Percentiles rank a stretch among this genome's conserved stretches.
Evolutionary conservation across 352 stramenopile genomes (phyloP).

Genomic region (Nothophytophthora sp.): DNA sequence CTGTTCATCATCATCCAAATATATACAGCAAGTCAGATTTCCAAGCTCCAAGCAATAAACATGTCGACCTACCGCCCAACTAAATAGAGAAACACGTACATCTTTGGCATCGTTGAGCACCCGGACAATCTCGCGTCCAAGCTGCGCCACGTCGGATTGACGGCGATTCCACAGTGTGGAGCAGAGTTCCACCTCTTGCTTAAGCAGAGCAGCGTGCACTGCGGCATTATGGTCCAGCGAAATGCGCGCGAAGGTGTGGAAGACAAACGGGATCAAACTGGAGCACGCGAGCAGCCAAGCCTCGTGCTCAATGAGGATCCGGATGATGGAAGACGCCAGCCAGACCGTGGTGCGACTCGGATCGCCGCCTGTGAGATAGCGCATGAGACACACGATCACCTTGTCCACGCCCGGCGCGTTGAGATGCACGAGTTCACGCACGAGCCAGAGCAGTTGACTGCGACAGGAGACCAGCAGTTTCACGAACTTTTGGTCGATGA

Average conservation of each 20-base stretch:
- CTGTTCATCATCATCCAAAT: constrained; percentile 29
- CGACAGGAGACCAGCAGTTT: constrained; percentile 77
- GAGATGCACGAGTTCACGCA: constrained; percentile 77
- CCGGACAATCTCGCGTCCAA: constrained; percentile 78
- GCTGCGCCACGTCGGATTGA: constrained; percentile 62
- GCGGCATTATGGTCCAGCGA: constrained; percentile 61
- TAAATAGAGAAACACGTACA: constrained; percentile 28
- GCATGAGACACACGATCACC: constrained; percentile 75
- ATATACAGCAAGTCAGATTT: constrained; percentile 1
- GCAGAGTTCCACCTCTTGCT: constrained; percentile 82
- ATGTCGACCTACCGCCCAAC: no score
- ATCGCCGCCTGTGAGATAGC: constrained; percentile 67
- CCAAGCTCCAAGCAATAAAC: neutral
- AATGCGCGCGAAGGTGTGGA: constrained; percentile 78
- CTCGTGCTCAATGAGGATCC: constrained; percentile 80
- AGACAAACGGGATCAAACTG: constrained; percentile 79
- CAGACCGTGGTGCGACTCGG: constrained; percentile 73
- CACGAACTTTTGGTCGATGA: constrained; percentile 83
- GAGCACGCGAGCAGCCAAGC: constrained; percentile 71
- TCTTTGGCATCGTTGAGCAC: constrained; percentile 83
- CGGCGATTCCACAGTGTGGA: constrained; percentile 71
- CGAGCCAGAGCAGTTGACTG: constrained; percentile 79
- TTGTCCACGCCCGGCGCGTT: constrained; percentile 73
- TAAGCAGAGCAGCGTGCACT: constrained; percentile 58
- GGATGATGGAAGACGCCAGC: constrained; percentile 78